Evolutionary conservation across 2,329 filamentous ascomycete species (phyloP), one percentile per base, ranked within the genome.

Genomic region (Cyphellophora europaea): DNA sequence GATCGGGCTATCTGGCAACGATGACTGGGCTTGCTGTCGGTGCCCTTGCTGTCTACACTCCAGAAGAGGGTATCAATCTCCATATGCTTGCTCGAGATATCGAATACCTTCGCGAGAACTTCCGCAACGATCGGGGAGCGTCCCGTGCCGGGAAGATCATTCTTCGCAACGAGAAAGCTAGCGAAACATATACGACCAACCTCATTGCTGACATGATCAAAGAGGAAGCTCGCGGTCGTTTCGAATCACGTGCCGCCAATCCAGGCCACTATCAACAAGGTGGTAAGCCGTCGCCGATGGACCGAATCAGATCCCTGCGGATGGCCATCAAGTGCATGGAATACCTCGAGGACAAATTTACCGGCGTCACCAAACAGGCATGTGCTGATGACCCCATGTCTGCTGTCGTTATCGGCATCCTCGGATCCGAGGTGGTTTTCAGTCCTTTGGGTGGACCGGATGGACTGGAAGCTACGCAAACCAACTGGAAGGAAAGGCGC

Each of bases 261-360:
- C 88, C 88, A 1, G 88, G 88, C 11, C 88, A 95, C 63, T 88
- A 93, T 47, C 88, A 95, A 61, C 89, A 95, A 64, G 88, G 88
- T 49, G 87, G 86, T 38, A 85, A 84, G 28, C 91, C 91, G 1
- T 93, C 85, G 3, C 79, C 91, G 5, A 96, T 98, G 88, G 91
- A 98, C 62, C 82, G 91, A 36, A 88, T 89, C 51, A 79, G 91
- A 30, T 89, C 91, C 2, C 82, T 94, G 15, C 75, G 91, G 33
- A 79, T 98, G 53, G 86, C 88, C 6, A 91, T 96, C 61, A 89
- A 88, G 64, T 93, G 86, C 56, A 82, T 96, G 55, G 79, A 94
- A 65, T 87, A 94, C 55, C 68, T 98, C 3, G 91, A 98, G 62
- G 45, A 45, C 11, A 60, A 63, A 14, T 94, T 79, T 52, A 77